Conservation (phyloP, 306 rosid genomes). For the peach (Prunus persica) region DNA sequence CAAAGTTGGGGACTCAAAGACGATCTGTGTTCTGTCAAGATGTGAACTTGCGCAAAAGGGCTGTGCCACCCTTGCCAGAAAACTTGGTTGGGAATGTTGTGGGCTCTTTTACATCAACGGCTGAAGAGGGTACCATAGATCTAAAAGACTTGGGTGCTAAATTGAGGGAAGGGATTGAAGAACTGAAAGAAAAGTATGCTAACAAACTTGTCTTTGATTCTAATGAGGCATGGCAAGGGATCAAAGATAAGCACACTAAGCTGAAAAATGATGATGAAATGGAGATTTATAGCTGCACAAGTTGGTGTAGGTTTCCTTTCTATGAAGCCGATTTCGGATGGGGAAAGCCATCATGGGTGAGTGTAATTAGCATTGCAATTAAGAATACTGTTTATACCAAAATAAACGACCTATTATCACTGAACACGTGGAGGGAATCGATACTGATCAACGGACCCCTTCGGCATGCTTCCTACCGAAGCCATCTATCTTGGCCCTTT, state of each 20-base stretch:
- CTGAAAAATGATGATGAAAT: not conserved
- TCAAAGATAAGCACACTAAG: conserved; percentile 1
- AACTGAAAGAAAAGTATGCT: not conserved
- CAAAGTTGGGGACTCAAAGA: not conserved
- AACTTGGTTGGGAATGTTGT: conserved; percentile 24
- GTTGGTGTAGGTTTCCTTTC: conserved; percentile 24
- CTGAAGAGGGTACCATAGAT: not conserved
- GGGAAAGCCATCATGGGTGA: conserved; percentile 37
- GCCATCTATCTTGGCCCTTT: too few species aligned
- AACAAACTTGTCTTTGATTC: not conserved
- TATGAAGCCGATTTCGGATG: conserved; percentile 32
- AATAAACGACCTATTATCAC: too few species aligned
- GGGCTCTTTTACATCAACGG: not conserved
- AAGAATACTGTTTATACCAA: too few species aligned
- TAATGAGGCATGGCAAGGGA: not conserved
- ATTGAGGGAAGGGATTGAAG: conserved; percentile 10
- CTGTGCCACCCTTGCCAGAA: conserved; percentile 7
- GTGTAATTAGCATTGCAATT: conserved; percentile 6
- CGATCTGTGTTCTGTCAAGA: conserved; percentile 27
- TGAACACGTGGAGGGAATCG: too few species aligned
- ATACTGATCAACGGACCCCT: too few species aligned
- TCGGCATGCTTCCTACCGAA: too few species aligned
- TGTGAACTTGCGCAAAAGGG: conserved; percentile 32
- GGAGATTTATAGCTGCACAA: conserved; percentile 12
- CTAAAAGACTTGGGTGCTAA: conserved; percentile 6